These are phyloP conservation scores for Primulina huaijiensis DNA, from an alignment of 257 asterid genomes.

Conservation along the genomic window DNA sequence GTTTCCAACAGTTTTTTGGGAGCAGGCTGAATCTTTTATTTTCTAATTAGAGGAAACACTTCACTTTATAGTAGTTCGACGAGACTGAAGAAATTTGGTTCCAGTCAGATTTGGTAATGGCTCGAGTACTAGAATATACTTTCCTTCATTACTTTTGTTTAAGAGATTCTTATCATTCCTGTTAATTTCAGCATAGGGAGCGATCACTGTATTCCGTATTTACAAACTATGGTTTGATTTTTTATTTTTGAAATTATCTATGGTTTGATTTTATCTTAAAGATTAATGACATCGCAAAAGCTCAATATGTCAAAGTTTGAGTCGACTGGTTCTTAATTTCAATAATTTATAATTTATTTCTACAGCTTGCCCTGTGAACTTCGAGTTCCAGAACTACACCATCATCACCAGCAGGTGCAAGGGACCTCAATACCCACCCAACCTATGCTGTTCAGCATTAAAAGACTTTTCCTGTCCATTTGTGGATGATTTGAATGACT, in stretches of 20 bases:
- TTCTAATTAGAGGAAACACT: not conserved
- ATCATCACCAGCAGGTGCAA: constrained; percentile 69
- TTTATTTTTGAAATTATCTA: too few relatives aligned
- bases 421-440: constrained; percentile 60
- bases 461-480: constrained; percentile 59
- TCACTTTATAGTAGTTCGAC: not conserved
- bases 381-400: constrained; percentile 73
- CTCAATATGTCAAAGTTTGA: not conserved
- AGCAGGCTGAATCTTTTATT: not conserved
- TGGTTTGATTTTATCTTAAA: not conserved
- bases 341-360: not conserved
- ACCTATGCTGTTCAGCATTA: constrained; percentile 52
- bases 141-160: not conserved
- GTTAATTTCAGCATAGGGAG: not conserved
- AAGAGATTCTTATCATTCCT: not conserved
- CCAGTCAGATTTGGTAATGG: not conserved
- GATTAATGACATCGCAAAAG: not conserved
- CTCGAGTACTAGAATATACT: not conserved
- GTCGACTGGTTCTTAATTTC: not conserved
- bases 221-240: not conserved
- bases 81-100: not conserved
- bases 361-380: constrained; percentile 66
- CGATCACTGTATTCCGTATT: not conserved
- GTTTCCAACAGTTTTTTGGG: not conserved
- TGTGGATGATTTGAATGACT: constrained; percentile 40